Base-by-base conservation (phyloP, 352 stramenopile genomes). In the Peronospora belbahrii region DNA sequence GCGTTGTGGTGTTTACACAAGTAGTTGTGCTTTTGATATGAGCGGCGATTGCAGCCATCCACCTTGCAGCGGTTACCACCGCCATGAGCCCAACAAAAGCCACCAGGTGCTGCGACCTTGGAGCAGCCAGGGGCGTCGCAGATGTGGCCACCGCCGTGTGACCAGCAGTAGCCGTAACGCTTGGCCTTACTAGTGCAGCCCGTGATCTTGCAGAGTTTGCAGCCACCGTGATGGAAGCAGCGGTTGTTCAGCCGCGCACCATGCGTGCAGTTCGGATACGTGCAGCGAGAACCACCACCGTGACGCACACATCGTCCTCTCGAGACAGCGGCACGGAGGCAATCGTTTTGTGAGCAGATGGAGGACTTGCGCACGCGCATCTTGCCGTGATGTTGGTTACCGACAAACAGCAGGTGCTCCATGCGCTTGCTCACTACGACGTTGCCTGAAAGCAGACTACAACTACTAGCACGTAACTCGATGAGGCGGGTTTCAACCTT, bases 131-230 rank as follows among this genome's bases (percentile, higher is more conserved):
- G 34, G 0, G 54, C 47, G 19, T 79, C 70, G 52, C 79, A 90
- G 27, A 79, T 79, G 53, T 75, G 67, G 27, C 76, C 68, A 4
- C 74, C 73, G 46, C 74, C 74, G 25, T 85, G 74, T 3, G 68
- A 78, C 74, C 74, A 85, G 69, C 74, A 83, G 56, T 79, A 78
- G 40, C 70, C 68, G 40, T 79, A 81, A n/a, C 68, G 70, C 59
- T 85, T 85, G 35, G 74, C 74, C 52, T 80, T 79, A 40, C 68
- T 80, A 17, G 66, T 83, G 50, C 74, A 83, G 13, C 74, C 74
- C 3, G 59, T 52, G 27, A 82, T 60, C 49, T 77, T 83, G 60
- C 74, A 85, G 9, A 76, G 52, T 49, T 79, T 81, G 52, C 63
- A 83, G 35, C 74, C 74, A 22, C 72, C 72, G 51, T 84, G 72